These are phyloP conservation scores for Pholiota microspora DNA, from an alignment of 768 basidiomycete species.

Conservation along the genomic window DNA sequence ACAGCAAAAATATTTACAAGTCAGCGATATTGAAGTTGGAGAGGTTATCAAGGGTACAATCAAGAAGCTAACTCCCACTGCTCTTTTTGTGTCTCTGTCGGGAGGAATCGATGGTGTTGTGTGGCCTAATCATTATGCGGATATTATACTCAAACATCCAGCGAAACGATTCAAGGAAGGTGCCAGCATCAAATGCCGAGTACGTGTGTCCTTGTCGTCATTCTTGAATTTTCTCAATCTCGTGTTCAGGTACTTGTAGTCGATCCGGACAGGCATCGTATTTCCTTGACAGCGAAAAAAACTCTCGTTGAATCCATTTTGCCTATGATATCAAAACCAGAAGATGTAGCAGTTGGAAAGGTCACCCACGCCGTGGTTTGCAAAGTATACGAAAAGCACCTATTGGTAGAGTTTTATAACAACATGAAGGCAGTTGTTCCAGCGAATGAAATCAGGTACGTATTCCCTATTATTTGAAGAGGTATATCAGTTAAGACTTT, in stretches of 20 bases:
- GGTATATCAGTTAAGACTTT: conserved; percentile 2
- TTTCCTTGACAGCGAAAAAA: conserved; percentile 90
- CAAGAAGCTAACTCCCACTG: conserved; percentile 77
- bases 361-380: conserved; percentile 82
- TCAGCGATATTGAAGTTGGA: conserved; percentile 80
- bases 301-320: conserved; percentile 79
- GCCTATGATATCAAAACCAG: conserved; percentile 62
- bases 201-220: conserved; percentile 33
- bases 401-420: conserved; percentile 90
- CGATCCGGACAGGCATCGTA: conserved; percentile 76
- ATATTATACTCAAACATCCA: conserved; percentile 92
- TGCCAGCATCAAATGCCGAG: conserved; percentile 79
- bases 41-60: conserved; percentile 85
- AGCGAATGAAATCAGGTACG: conserved; percentile 76
- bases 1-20: conserved; percentile 82
- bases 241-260: conserved; percentile 69
- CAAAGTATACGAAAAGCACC: conserved; percentile 75
- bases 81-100: conserved; percentile 81
- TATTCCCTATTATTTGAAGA: not conserved
- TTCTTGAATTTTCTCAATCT: conserved; percentile 4
- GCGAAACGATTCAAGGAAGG: conserved; percentile 88
- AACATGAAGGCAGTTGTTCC: conserved; percentile 83
- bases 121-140: conserved; percentile 94
- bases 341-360: conserved; percentile 67
- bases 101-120: conserved; percentile 90